phyloP scores from a whole-genome alignment of 2,329 filamentous ascomycete genomes.

The Xylaria sp. region DNA sequence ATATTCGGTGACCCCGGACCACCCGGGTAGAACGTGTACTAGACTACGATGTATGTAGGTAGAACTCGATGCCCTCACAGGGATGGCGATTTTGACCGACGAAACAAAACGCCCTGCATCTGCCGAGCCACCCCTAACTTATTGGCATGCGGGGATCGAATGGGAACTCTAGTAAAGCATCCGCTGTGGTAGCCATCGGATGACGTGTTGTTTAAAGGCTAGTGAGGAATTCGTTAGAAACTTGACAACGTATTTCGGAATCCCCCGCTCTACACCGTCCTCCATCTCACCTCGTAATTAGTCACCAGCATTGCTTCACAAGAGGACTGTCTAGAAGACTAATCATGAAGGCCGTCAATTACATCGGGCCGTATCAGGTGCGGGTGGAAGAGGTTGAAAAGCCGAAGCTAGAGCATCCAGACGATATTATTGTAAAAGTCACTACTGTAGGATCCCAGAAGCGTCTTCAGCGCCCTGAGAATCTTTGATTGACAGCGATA shows the following conservation, averaged over 20 bases:
- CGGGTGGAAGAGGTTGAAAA: conserved; percentile 19
- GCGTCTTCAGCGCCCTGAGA: background rate
- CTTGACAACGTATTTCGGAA: too few species aligned
- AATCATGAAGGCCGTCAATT: conserved; percentile 25
- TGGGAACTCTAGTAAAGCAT: background rate
- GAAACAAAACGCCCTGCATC: background rate
- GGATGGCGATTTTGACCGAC: conserved; percentile 14
- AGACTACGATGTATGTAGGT: too few species aligned
- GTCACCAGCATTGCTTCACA: background rate
- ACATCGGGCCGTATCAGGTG: conserved; percentile 23
- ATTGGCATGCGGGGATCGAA: conserved; percentile 8
- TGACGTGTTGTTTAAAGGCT: too few species aligned
- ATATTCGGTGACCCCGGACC: conserved; percentile 3
- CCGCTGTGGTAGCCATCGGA: background rate
- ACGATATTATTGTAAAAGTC: conserved; percentile 27
- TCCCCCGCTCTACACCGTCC: background rate
- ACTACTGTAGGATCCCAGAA: conserved; percentile 13
- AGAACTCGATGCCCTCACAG: background rate
- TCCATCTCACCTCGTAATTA: background rate
- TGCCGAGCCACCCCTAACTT: conserved; percentile 3
- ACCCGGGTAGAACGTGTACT: background rate
- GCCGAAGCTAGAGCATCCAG: conserved; percentile 23
- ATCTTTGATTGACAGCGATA: background rate
- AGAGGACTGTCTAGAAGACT: background rate
- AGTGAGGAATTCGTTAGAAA: too few species aligned